These are phyloP conservation scores for Sclerotinia glacialis DNA, from an alignment of 2,329 filamentous ascomycete species.

Conservation along the genomic window DNA sequence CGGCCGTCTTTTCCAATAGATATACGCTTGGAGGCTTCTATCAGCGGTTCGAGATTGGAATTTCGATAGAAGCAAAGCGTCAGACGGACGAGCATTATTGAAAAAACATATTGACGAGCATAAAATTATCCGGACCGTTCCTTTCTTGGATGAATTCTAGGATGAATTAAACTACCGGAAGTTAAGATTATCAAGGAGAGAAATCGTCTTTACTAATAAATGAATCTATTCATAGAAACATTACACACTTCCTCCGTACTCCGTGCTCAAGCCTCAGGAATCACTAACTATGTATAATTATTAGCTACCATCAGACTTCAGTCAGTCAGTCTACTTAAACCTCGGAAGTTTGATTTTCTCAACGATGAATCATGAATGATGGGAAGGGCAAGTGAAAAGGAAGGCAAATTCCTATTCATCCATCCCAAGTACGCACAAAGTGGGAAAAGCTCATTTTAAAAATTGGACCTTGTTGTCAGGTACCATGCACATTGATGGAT, in stretches of 20 bases:
- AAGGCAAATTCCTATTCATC: neutral
- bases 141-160: too few species aligned
- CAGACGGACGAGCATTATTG: neutral
- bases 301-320: neutral
- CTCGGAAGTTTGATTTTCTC: neutral
- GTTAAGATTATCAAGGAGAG: too few species aligned
- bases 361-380: neutral
- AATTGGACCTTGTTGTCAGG: neutral
- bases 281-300: too few species aligned
- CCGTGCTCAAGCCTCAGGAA: too few species aligned
- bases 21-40: too few species aligned
- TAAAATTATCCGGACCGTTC: neutral
- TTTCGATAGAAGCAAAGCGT: neutral
- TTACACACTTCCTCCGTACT: neutral
- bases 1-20: neutral
- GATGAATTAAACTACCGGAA: too few species aligned
- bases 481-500: neutral
- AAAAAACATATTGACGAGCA: neutral
- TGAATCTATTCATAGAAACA: conserved; percentile 4
- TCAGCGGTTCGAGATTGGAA: neutral
- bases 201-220: too few species aligned
- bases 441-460: conserved; percentile 22
- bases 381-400: neutral
- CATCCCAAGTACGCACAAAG: neutral
- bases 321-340: neutral